phyloP scores from a whole-genome alignment of 1,284 basidiomycete species.

The Singerocomus rubriflavus region DNA sequence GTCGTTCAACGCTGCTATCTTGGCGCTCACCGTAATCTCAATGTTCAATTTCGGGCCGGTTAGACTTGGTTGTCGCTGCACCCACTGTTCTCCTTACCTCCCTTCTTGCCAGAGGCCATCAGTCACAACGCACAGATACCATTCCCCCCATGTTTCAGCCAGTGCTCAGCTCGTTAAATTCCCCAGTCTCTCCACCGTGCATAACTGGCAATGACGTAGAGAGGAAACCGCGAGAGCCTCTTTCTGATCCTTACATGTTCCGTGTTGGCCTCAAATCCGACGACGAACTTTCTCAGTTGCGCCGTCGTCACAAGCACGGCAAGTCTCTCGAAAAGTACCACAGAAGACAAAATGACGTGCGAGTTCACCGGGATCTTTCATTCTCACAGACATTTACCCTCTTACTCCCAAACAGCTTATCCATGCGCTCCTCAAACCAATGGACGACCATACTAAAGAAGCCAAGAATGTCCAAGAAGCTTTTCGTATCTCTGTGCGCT shows the following conservation, averaged over 20 bases:
- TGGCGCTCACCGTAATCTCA: too few species aligned
- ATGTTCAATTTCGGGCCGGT: too few species aligned
- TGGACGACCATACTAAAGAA: slow-evolving; percentile 81
- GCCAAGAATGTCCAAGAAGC: slow-evolving; percentile 63
- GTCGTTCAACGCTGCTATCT: too few species aligned
- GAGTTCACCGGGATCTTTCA: slow-evolving; percentile 19
- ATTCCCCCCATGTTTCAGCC: slow-evolving; percentile 4
- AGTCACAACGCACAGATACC: too few species aligned
- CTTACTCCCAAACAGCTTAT: slow-evolving; percentile 59
- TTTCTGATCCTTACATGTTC: slow-evolving; percentile 60
- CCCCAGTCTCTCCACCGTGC: slow-evolving; percentile 14
- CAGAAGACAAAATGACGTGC: slow-evolving; percentile 76
- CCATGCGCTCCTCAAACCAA: slow-evolving; percentile 77
- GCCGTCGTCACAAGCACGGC: slow-evolving; percentile 53
- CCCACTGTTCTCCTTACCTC: too few species aligned
- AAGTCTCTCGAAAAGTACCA: slow-evolving; percentile 73
- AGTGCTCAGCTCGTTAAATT: background rate
- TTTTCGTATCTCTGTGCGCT: slow-evolving; percentile 59
- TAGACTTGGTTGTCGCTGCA: too few species aligned
- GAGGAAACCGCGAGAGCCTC: slow-evolving; percentile 30
- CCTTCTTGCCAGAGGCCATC: too few species aligned
- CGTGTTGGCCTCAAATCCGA: slow-evolving; percentile 55
- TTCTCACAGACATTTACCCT: slow-evolving; percentile 7
- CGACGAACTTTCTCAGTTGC: slow-evolving; percentile 57
- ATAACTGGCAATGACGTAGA: slow-evolving; percentile 43